Evolutionary conservation across 2,329 filamentous ascomycete genomes (phyloP), one percentile per base, ranked within the genome.

Genomic region (Trichothecium sympodiale): DNA sequence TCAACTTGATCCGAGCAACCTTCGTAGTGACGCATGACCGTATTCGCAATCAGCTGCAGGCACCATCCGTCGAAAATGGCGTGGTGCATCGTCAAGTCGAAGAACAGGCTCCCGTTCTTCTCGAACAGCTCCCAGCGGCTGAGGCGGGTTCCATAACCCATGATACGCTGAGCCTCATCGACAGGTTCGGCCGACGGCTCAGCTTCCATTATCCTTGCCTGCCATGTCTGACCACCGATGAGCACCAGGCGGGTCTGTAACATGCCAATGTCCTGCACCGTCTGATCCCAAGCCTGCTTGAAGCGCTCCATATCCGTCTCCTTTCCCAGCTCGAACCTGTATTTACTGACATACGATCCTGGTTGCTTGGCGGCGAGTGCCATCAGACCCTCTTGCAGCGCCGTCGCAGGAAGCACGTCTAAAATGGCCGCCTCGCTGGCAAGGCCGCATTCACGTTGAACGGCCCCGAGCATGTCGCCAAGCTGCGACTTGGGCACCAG

Each of bases 21-120:
- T 34, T 9, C 28, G 32, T 15, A 43, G 43, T 5, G 38, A 34
- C 14, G 31, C 30, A 7, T 34, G 28, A 45, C 23, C 2, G 36
- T 18, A n/a, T 38, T 36, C 13, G 46, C 35, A 12, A 49, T 40
- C 4, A 66, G 45, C 4, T 59, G 57, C 57, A 66, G 60, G 1
- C 58, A 63, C 61, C 66, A 69, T 10, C 67, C 67, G 34, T 73
- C 69, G 37, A 71, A 71, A 1, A 70, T 47, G 13, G 60, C 60
- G 39, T 72, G 68, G 17, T 49, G 47, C 15, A 43, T 38, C 3
- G 39, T 42, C 41, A 38, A 45, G 16, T 43, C 31, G 17, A 47
- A 39, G 13, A 17, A 34, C 2, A 29, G 35, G 2, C 20, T 26
- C 8, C 17, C 28, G 8, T 32, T 10, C 2, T 33, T 15, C 4